phyloP scores from a whole-genome alignment of 1,139 yeast genomes.

The Zygotorulaspora mrakii region DNA sequence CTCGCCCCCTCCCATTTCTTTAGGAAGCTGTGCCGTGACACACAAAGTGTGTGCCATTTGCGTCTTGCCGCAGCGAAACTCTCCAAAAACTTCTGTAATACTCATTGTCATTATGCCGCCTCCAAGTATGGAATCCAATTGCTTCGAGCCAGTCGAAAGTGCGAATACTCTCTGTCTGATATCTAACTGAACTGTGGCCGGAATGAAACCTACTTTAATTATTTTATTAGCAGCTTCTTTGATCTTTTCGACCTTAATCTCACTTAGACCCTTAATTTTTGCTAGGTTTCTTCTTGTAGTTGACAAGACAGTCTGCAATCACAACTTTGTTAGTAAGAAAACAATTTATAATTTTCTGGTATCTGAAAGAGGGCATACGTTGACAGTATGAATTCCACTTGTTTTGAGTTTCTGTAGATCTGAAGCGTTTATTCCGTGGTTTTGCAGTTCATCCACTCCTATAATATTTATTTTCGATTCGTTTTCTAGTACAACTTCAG shows the following conservation, averaged over 20 bases:
- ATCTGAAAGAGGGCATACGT: conserved; percentile 38
- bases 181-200: conserved; percentile 52
- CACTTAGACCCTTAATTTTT: conserved; percentile 55
- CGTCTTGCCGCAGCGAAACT: conserved; percentile 59
- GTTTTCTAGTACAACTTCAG: conserved; percentile 20
- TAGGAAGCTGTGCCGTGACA: conserved; percentile 56
- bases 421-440: conserved; percentile 54
- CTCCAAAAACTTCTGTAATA: conserved; percentile 61
- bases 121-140: conserved; percentile 51
- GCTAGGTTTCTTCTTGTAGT: conserved; percentile 51
- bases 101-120: conserved; percentile 62
- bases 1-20: conserved; percentile 55
- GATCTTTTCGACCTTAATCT: conserved; percentile 57
- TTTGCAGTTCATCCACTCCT: conserved; percentile 53
- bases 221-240: conserved; percentile 58
- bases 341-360: too few species aligned
- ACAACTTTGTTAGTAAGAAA: conserved; percentile 12
- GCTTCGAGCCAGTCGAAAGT: conserved; percentile 53
- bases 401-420: conserved; percentile 52
- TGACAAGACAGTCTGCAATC: conserved; percentile 46
- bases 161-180: conserved; percentile 46
- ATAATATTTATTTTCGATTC: conserved; percentile 30
- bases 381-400: conserved; percentile 53
- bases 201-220: conserved; percentile 49
- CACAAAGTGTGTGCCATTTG: conserved; percentile 59